These are phyloP conservation scores for Trypanosoma mega DNA, from an alignment of 208 protist species.

Conservation along the genomic window DNA sequence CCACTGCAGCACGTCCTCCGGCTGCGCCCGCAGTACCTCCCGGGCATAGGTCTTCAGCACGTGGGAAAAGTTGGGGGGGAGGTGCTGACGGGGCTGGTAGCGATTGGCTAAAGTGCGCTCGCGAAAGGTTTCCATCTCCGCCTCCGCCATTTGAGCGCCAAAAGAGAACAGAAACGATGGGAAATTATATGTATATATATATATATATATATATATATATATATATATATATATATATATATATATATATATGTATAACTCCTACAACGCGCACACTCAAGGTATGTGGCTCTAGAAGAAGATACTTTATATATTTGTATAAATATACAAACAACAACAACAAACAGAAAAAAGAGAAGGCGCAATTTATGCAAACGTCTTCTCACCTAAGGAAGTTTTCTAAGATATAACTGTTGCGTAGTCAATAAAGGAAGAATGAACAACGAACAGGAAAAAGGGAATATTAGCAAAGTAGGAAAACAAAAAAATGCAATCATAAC, in stretches of 20 bases:
- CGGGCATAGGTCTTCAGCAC: conserved; percentile 92
- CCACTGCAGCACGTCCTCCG: conserved; percentile 89
- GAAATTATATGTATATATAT: background rate
- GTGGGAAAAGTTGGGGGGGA: conserved; percentile 84
- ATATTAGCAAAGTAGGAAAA: conserved; percentile 3
- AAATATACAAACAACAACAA: too few species aligned
- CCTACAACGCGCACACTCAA: too few species aligned
- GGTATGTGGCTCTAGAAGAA: too few species aligned
- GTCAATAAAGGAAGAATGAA: background rate
- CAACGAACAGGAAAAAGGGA: background rate
- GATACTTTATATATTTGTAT: too few species aligned
- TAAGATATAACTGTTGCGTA: background rate
- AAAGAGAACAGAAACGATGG: too few species aligned
- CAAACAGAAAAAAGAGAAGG: too few species aligned
- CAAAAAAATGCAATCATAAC: too few species aligned
- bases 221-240: too few species aligned
- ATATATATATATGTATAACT: too few species aligned
- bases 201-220: background rate
- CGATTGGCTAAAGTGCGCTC: conserved; percentile 84
- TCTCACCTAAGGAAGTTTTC: background rate
- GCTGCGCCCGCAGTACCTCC: conserved; percentile 92
- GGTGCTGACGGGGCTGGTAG: conserved; percentile 84
- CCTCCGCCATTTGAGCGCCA: conserved; percentile 4
- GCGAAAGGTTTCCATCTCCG: conserved; percentile 62
- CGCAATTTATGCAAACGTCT: background rate